Evolutionary conservation across 345 rosid species (phyloP).

Genomic region (Gynandropsis gynandra): DNA sequence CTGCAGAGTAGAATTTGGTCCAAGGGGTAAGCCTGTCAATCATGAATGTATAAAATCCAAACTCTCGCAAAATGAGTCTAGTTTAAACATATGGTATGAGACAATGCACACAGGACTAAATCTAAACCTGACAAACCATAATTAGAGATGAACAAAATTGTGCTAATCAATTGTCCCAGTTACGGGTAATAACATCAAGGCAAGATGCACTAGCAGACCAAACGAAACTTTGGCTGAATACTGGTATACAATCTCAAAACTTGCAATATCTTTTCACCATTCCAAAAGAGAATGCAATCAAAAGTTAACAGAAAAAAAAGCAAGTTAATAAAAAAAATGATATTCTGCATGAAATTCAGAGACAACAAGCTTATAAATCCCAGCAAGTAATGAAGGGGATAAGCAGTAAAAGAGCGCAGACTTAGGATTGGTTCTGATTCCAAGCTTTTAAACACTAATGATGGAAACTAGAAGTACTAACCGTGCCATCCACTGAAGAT

Average conservation of each 20-base stretch:
- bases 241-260: neutral
- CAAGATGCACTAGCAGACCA: constrained; percentile 9
- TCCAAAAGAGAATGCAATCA: neutral
- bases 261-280: neutral
- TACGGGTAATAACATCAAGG: neutral
- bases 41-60: constrained; percentile 1
- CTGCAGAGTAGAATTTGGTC: constrained; percentile 32
- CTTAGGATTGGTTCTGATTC: no score
- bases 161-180: no score
- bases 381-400: no score
- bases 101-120: neutral
- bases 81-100: neutral
- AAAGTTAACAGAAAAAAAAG: neutral
- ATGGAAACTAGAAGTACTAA: constrained; percentile 34
- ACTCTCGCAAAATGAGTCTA: constrained; percentile 5
- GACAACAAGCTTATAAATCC: no score
- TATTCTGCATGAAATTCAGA: no score
- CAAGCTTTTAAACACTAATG: no score
- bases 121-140: neutral
- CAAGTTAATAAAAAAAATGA: no score
- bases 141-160: neutral
- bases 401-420: no score
- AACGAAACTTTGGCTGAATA: constrained; percentile 4
- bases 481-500: constrained; percentile 85
- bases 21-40: constrained; percentile 8